phyloP scores from a whole-genome alignment of 257 asterid species.

The Primulina huaijiensis region DNA sequence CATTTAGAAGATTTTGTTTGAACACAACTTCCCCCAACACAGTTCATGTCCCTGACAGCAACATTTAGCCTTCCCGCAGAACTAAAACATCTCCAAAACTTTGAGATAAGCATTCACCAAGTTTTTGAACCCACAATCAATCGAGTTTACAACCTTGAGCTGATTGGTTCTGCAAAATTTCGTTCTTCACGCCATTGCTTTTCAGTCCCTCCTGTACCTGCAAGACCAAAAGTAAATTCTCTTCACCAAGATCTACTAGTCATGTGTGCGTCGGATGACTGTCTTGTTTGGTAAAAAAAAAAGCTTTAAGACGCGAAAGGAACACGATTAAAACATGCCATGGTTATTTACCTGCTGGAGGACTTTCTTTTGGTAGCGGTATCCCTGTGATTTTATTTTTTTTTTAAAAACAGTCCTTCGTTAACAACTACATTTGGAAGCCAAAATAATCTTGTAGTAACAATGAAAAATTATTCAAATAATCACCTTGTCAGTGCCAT shows the following conservation, averaged over 20 bases:
- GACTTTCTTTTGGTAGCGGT: slow-evolving; percentile 79
- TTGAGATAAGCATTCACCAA: slow-evolving; percentile 23
- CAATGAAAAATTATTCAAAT: not conserved
- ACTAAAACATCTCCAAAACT: slow-evolving; percentile 24
- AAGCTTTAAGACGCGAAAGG: not conserved
- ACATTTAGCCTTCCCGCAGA: slow-evolving; percentile 18
- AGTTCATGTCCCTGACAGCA: slow-evolving; percentile 27
- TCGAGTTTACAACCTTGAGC: slow-evolving; percentile 45
- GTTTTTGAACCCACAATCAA: slow-evolving; percentile 24
- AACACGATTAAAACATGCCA: not conserved
- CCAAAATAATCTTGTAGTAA: slow-evolving; percentile 10
- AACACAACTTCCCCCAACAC: not conserved
- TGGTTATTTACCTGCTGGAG: slow-evolving; percentile 64
- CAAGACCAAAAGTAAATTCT: slow-evolving; percentile 1
- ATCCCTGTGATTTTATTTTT: slow-evolving; percentile 50
- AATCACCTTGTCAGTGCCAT: slow-evolving; percentile 95
- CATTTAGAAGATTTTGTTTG: slow-evolving; percentile 5
- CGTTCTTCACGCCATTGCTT: slow-evolving; percentile 34
- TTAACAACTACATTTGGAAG: slow-evolving; percentile 17
- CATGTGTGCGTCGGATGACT: not conserved
- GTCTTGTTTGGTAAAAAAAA: not conserved
- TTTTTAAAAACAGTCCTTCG: slow-evolving; percentile 7
- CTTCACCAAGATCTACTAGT: not conserved
- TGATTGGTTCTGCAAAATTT: slow-evolving; percentile 26
- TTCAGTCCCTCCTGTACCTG: slow-evolving; percentile 60